Base-by-base conservation (phyloP, 768 basidiomycete genomes). In the Phylloporus sp. region DNA sequence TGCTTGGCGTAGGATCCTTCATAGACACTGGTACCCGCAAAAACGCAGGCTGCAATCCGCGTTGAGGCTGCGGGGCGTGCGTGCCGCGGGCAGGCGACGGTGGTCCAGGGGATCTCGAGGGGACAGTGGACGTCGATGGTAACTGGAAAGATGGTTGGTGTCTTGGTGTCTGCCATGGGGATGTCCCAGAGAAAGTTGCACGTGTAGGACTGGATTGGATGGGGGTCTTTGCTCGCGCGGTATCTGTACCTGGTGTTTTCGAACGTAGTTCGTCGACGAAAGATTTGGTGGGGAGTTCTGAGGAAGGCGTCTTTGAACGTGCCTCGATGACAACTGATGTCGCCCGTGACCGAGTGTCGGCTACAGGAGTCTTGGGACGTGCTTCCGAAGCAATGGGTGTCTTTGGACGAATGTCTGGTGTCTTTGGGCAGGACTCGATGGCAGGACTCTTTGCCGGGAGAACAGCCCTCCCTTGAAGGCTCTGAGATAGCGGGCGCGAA, bases 1-100 rank as follows among this genome's bases (percentile, higher is more conserved):
- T 78, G 61, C 86, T 90, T 0, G 90, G 90, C 2, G 87, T 88
- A 4, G 78, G 78, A 36, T 88, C 87, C 61, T 90, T 90, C 42
- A 72, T 63, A 4, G 73, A 60, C 10, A 7, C 6, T 3, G 59
- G 61, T 9, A 41, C 56, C 36, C 78, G 81, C 22, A 82, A 68
- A 60, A 88, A 84, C 5, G 77, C 79, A 15, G 80, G 76, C 5
- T 84, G 79, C 23, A 75, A 63, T 18, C 69, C 69, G 13, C 62
- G 57, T 33, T 63, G 75, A 71, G 20, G 71, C 38, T 18, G 77
- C 29, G 66, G 66, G 8, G 70, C 33, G 74, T 70, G 38, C 69
- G 72, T 22, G 74, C 75, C 31, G 60, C 66, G 48, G 67, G 55
- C 1, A 20, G 74, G 63, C 0, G 79, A 72, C 3, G 68, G 55